A percentile compares a stretch with the other conserved stretches of the same genome.
phyloP scores from a whole-genome alignment of 768 basidiomycete genomes.

The Lactarius vividus region DNA sequence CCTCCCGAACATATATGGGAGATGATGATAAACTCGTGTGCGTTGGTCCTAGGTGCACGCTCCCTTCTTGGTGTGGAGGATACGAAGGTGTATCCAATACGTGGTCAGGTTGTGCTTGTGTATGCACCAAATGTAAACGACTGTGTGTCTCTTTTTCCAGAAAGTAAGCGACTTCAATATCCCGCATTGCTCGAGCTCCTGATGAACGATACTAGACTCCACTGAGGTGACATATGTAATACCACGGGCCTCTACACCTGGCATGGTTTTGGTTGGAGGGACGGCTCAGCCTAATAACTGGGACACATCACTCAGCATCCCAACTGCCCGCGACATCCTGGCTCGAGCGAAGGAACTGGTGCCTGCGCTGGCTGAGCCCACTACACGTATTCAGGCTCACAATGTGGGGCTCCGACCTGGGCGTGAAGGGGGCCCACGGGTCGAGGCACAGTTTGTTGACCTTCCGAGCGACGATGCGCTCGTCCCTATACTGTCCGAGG shows the following conservation, averaged over 20 bases:
- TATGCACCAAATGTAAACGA: slow-evolving; percentile 61
- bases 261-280: slow-evolving; percentile 54
- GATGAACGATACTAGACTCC: background rate
- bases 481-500: slow-evolving; percentile 25
- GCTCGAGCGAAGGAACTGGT: slow-evolving; percentile 42
- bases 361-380: slow-evolving; percentile 36
- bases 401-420: slow-evolving; percentile 60
- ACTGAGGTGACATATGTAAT: slow-evolving; percentile 54
- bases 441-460: slow-evolving; percentile 47
- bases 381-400: slow-evolving; percentile 47
- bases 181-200: background rate
- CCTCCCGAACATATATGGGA: background rate
- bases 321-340: slow-evolving; percentile 45
- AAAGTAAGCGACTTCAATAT: background rate
- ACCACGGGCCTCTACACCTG: slow-evolving; percentile 50
- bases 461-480: slow-evolving; percentile 36
- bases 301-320: slow-evolving; percentile 48
- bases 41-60: slow-evolving; percentile 48
- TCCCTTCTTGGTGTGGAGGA: slow-evolving; percentile 83
- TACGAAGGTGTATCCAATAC: slow-evolving; percentile 64
- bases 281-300: slow-evolving; percentile 50
- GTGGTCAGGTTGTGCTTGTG: slow-evolving; percentile 82
- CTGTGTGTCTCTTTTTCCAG: slow-evolving; percentile 28
- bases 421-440: slow-evolving; percentile 52
- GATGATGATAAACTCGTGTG: slow-evolving; percentile 3